Evolutionary conservation across 176 grass and related monocot species (phyloP), one percentile per base, ranked within the genome.

Genomic region (Elaeis guineensis): DNA sequence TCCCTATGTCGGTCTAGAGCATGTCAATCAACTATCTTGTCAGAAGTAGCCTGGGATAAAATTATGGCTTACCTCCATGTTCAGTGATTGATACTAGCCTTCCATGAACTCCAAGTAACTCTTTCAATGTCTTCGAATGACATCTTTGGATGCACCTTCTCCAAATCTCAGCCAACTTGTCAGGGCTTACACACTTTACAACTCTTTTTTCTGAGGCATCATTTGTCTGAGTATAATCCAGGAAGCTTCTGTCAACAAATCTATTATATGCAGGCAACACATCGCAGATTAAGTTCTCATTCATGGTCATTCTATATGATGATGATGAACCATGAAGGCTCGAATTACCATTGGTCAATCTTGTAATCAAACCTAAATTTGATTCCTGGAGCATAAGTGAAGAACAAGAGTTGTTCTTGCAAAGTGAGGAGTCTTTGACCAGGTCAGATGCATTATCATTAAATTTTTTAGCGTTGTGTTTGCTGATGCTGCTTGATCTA

Each of bases 61-160:
- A 44, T 30, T 11, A 66, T 61, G 39, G 21, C 21, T 65, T 78
- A 95, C 86, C 86, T 81, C 84, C 71, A 71, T 55, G 72, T 80
- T 86, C 80, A 67, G 48, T 77, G 28, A 82, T 50, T 23, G 77
- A 79, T 64, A 90, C 23, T 66, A 95, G 76, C 52, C 75, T 95
- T 53, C 83, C 83, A 35, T 84, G 67, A 24, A 77, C 63, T 57
- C 65, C 69, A 73, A 95, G 86, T 70, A 95, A 74, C 7, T 89
- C 77, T 54, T 66, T 79, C 58, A 95, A 65, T 50, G 86, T 77
- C 62, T 83, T 14, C 2, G 35, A 44, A 44, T 44, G 35, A 12
- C 35, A 44, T 44, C 35, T 44, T 12, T 44, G 35, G 35, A 44
- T 44, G 35, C 35, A 44, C 11, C 35, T 44, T 44, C 35, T 44